phyloP scores from a whole-genome alignment of 2,329 filamentous ascomycete species.

The Bipolaris oryzae region DNA sequence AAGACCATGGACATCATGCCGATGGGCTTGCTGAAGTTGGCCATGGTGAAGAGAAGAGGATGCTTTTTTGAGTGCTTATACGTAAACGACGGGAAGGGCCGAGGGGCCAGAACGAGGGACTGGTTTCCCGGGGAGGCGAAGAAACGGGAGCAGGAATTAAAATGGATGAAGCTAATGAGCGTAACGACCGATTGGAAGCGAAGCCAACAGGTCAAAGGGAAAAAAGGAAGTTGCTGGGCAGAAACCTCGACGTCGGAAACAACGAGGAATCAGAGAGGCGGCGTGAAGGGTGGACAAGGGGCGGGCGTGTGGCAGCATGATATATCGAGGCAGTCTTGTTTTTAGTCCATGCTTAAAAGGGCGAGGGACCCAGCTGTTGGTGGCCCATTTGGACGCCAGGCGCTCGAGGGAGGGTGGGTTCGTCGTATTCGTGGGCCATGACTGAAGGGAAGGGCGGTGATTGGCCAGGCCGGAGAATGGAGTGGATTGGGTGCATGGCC shows the following conservation, averaged over 20 bases:
- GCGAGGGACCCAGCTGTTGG: slow-evolving; percentile 21
- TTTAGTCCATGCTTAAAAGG: slow-evolving; percentile 29
- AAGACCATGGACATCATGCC: slow-evolving; percentile 43
- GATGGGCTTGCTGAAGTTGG: slow-evolving; percentile 44
- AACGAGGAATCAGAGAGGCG: slow-evolving; percentile 39
- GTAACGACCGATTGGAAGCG: slow-evolving; percentile 40
- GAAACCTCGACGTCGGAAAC: slow-evolving; percentile 38
- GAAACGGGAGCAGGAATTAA: slow-evolving; percentile 8
- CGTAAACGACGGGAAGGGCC: slow-evolving; percentile 16
- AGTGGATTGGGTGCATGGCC: slow-evolving; percentile 23
- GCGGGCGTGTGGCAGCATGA: slow-evolving; percentile 35
- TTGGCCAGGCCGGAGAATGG: slow-evolving; percentile 20
- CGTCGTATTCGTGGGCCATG: slow-evolving; percentile 22
- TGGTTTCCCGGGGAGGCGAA: slow-evolving; percentile 16
- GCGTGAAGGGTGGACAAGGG: slow-evolving; percentile 28
- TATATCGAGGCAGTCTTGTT: slow-evolving; percentile 36
- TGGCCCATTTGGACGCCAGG: slow-evolving; percentile 28
- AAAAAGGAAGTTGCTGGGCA: slow-evolving; percentile 23
- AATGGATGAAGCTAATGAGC: slow-evolving; percentile 38
- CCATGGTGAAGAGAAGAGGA: slow-evolving; percentile 32
- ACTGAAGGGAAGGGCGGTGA: slow-evolving; percentile 12
- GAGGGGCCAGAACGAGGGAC: slow-evolving; percentile 18
- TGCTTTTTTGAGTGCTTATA: slow-evolving; percentile 6
- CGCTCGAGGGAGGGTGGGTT: slow-evolving; percentile 29
- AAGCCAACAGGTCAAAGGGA: slow-evolving; percentile 36